A percentile compares a stretch with the other conserved stretches of the same genome.
These are phyloP conservation scores for Conticribra guillardii DNA, from an alignment of 108 stramenopile genomes.

Conservation along the genomic window DNA sequence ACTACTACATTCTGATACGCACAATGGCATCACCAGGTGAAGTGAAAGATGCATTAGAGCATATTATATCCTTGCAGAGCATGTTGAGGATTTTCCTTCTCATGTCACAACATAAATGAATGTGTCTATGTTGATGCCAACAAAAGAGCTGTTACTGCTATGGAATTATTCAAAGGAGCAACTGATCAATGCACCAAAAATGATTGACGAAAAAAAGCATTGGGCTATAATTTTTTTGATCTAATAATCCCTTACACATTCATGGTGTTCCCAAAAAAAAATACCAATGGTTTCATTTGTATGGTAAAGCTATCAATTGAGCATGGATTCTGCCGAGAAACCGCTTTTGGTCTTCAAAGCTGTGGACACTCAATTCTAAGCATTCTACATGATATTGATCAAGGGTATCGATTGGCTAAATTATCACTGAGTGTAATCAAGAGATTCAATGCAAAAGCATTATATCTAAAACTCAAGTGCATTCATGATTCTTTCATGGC, in stretches of 20 bases:
- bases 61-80: conserved; percentile 5
- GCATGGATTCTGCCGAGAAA: conserved; percentile 17
- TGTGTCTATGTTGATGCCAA: neutral
- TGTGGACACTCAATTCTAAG: conserved; percentile 1
- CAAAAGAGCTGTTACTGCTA: conserved; percentile 6
- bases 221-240: conserved; percentile 9
- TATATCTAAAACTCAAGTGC: conserved; percentile 1
- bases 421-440: conserved; percentile 3
- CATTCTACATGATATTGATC: conserved; percentile 15
- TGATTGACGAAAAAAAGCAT: conserved; percentile 6
- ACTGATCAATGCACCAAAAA: neutral
- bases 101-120: neutral
- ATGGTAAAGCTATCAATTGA: neutral
- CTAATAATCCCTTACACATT: neutral
- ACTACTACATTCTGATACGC: conserved; percentile 7
- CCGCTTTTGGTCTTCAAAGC: conserved; percentile 7
- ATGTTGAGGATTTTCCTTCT: conserved; percentile 12
- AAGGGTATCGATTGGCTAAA: neutral
- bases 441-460: conserved; percentile 10
- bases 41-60: conserved; percentile 4
- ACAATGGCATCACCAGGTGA: neutral
- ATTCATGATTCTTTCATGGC: neutral
- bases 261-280: neutral
- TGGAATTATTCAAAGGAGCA: conserved; percentile 6
- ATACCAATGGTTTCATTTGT: neutral